Evolutionary conservation across 2,329 filamentous ascomycete genomes (phyloP).

Genomic region (Colletotrichum falcatum): DNA sequence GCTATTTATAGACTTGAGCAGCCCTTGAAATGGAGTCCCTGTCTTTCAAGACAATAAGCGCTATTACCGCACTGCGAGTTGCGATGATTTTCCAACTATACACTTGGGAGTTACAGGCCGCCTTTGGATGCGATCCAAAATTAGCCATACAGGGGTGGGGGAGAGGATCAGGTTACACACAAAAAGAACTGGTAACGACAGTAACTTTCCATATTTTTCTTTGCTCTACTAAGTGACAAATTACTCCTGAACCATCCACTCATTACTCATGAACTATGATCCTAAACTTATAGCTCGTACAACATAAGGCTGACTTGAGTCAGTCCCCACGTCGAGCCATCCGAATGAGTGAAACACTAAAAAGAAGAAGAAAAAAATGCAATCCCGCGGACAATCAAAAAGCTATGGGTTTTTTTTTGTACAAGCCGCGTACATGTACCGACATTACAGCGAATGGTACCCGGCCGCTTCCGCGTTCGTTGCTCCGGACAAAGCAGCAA

Average conservation of each 20-base stretch:
- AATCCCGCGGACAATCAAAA: conserved; percentile 16
- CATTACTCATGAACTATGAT: conserved; percentile 38
- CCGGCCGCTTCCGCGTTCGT: conserved; percentile 17
- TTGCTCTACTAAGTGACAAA: conserved; percentile 32
- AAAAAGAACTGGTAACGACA: conserved; percentile 32
- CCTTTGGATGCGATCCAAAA: not conserved
- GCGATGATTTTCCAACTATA: too few species aligned
- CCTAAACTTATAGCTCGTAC: conserved; percentile 29
- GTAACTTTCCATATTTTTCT: conserved; percentile 36
- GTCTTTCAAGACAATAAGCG: not conserved
- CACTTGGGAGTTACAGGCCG: not conserved
- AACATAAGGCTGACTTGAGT: conserved; percentile 24
- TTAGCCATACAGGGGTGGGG: not conserved
- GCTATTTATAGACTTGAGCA: not conserved
- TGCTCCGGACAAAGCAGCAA: too few species aligned
- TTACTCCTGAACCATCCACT: conserved; percentile 34
- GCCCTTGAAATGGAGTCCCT: not conserved
- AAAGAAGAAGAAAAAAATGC: too few species aligned
- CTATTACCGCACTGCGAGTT: not conserved
- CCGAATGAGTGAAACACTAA: conserved; percentile 38
- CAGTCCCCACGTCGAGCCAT: conserved; percentile 27
- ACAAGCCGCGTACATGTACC: conserved; percentile 24
- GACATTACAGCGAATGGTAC: conserved; percentile 16
- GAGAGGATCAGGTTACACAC: conserved; percentile 1
- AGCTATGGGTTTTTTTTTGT: conserved; percentile 29